A percentile compares a stretch with the other conserved stretches of the same genome.
Conservation (phyloP, 495 filamentous ascomycete species). For the Pseudotulostoma volvatum region DNA sequence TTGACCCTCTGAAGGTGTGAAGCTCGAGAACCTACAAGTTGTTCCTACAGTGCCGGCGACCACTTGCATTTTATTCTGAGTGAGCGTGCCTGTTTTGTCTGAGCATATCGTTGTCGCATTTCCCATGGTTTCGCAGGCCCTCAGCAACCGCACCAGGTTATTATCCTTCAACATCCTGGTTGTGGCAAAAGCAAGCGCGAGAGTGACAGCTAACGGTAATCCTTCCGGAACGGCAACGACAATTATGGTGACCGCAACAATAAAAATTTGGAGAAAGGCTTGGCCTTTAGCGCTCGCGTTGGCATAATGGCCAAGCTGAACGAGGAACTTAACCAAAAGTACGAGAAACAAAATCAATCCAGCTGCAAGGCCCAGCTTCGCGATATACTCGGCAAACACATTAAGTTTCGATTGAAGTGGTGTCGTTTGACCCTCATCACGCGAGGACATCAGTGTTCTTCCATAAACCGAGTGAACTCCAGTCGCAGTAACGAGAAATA, state of each 20-base stretch:
- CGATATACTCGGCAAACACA: conserved; percentile 79
- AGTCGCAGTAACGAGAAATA: conserved; percentile 71
- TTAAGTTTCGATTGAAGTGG: conserved; percentile 92
- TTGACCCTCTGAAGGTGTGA: background rate
- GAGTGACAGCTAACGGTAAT: conserved; percentile 77
- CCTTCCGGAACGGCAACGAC: conserved; percentile 94
- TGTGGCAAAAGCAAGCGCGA: conserved; percentile 88
- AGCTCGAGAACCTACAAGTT: conserved; percentile 41
- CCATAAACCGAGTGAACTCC: conserved; percentile 82
- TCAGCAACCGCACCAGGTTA: conserved; percentile 77
- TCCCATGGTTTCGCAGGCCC: conserved; percentile 97
- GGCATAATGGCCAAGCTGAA: conserved; percentile 36
- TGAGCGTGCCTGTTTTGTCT: conserved; percentile 94
- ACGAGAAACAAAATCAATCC: conserved; percentile 77
- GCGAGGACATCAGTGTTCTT: conserved; percentile 85
- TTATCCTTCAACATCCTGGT: conserved; percentile 92
- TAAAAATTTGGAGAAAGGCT: conserved; percentile 80
- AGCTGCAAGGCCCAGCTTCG: conserved; percentile 73
- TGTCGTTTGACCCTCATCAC: conserved; percentile 78
- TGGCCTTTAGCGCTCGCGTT: conserved; percentile 65
- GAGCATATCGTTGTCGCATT: conserved; percentile 94
- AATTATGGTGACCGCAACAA: conserved; percentile 86
- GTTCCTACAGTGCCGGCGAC: conserved; percentile 64
- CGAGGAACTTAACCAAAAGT: conserved; percentile 83
- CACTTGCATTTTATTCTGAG: conserved; percentile 81